Evolutionary conservation across 371 early-diverging fungal species (phyloP).

Genomic region (Zopfochytrium polystomum): DNA sequence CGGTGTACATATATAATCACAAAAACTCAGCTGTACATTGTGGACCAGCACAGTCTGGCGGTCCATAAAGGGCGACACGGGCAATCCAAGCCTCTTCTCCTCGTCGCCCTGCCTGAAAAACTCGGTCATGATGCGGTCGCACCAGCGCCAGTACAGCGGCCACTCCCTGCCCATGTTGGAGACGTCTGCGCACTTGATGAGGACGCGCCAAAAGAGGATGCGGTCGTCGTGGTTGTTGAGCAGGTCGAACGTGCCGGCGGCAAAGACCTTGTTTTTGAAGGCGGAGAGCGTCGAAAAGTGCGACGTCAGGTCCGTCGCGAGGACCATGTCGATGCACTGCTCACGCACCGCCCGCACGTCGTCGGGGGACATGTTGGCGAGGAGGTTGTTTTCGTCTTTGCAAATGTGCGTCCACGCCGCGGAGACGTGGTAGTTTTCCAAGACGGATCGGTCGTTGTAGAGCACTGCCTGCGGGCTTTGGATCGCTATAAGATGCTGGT

Average conservation of each 20-base stretch:
- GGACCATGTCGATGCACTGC: constrained; percentile 48
- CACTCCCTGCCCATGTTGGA: constrained; percentile 51
- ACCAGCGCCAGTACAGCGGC: constrained; percentile 46
- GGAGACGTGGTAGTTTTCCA: constrained; percentile 55
- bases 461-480: constrained; percentile 41
- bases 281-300: constrained; percentile 43
- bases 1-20: constrained; percentile 43
- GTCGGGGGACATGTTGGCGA: constrained; percentile 31
- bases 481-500: constrained; percentile 42
- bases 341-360: constrained; percentile 43
- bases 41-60: constrained; percentile 34
- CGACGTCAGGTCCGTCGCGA: constrained; percentile 50
- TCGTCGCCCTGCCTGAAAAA: constrained; percentile 52
- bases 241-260: constrained; percentile 33
- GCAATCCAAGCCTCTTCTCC: constrained; percentile 45
- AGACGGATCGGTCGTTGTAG: constrained; percentile 55
- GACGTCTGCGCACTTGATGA: constrained; percentile 54
- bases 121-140: constrained; percentile 42
- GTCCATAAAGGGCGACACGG: constrained; percentile 47
- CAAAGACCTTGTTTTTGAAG: constrained; percentile 46
- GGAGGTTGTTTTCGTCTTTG: constrained; percentile 47
- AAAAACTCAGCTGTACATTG: constrained; percentile 48
- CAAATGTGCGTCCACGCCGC: constrained; percentile 39
- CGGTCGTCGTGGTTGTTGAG: constrained; percentile 44
- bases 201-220: constrained; percentile 42